These are phyloP conservation scores for Microbotryum silenes-acaulis DNA, from an alignment of 1,284 basidiomycete genomes.

Conservation along the genomic window DNA sequence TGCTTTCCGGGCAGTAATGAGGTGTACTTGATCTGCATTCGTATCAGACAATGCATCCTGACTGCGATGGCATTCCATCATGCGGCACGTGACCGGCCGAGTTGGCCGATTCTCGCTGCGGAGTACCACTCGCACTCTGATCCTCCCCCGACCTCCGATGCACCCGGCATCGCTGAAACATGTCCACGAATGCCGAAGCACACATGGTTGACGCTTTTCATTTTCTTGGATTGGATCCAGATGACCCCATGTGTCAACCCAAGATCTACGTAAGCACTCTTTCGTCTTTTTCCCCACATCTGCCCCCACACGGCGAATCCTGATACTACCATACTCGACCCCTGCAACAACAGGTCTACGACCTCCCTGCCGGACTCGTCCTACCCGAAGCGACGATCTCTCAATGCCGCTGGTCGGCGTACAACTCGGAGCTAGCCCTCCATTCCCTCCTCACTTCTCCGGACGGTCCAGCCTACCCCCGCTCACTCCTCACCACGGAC, in stretches of 20 bases:
- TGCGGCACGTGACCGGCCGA: background rate
- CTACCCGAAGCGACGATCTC: conserved; percentile 11
- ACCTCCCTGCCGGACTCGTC: conserved; percentile 14
- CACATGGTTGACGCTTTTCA: background rate
- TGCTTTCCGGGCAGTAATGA: background rate
- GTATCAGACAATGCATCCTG: background rate
- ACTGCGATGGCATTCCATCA: background rate
- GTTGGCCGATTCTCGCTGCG: background rate
- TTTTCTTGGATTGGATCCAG: background rate
- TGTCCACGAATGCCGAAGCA: background rate
- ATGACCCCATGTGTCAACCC: conserved; percentile 13
- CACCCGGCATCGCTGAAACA: background rate
- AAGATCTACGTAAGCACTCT: conserved; percentile 14
- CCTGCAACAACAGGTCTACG: conserved; percentile 12
- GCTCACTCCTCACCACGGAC: conserved; percentile 5
- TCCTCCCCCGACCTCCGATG: too few relatives aligned
- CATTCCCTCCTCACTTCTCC: conserved; percentile 9
- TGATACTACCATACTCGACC: too few relatives aligned
- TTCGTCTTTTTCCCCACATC: background rate
- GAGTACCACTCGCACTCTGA: background rate
- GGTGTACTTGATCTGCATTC: too few relatives aligned
- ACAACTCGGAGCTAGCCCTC: conserved; percentile 27
- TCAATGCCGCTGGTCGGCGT: conserved; percentile 30
- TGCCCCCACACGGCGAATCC: background rate
- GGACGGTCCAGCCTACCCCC: background rate